A percentile compares a stretch with the other conserved stretches of the same genome.
These are phyloP conservation scores for Ogataea glucozyma DNA, from an alignment of 805 yeast species.

Conservation along the genomic window DNA sequence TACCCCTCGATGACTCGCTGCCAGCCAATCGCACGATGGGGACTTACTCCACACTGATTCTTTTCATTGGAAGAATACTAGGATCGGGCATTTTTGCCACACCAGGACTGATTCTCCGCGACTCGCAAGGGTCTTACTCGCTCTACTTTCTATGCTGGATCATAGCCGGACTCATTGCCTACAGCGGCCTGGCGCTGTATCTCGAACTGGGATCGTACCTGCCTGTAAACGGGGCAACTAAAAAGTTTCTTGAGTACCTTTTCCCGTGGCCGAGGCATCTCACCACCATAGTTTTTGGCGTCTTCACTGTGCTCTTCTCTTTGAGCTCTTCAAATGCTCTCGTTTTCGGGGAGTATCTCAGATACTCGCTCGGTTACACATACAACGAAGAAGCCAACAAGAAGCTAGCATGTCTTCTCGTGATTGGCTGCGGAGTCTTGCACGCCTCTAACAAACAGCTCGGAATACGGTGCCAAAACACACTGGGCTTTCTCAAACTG, in stretches of 20 bases:
- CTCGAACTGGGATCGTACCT: constrained; percentile 65
- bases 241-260: constrained; percentile 62
- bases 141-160: constrained; percentile 60
- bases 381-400: constrained; percentile 33
- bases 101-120: constrained; percentile 59
- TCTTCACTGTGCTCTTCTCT: constrained; percentile 44
- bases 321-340: constrained; percentile 46
- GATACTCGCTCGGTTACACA: constrained; percentile 40
- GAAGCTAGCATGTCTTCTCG: constrained; percentile 19
- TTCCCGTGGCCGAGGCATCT: constrained; percentile 54
- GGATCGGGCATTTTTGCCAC: constrained; percentile 75
- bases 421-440: constrained; percentile 23
- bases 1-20: constrained; percentile 21
- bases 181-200: constrained; percentile 59
- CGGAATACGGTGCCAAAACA: constrained; percentile 45
- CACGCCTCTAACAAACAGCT: constrained; percentile 45
- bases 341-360: constrained; percentile 50
- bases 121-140: constrained; percentile 60
- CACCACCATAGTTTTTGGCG: constrained; percentile 42
- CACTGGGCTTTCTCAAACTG: constrained; percentile 46
- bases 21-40: constrained; percentile 43
- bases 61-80: constrained; percentile 62
- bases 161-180: constrained; percentile 56
- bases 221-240: constrained; percentile 72
- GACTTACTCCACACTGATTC: constrained; percentile 56